A percentile compares a stretch with the other conserved stretches of the same genome.
Evolutionary conservation across 352 stramenopile genomes (phyloP).

Genomic region (Phytophthora sansomeana): DNA sequence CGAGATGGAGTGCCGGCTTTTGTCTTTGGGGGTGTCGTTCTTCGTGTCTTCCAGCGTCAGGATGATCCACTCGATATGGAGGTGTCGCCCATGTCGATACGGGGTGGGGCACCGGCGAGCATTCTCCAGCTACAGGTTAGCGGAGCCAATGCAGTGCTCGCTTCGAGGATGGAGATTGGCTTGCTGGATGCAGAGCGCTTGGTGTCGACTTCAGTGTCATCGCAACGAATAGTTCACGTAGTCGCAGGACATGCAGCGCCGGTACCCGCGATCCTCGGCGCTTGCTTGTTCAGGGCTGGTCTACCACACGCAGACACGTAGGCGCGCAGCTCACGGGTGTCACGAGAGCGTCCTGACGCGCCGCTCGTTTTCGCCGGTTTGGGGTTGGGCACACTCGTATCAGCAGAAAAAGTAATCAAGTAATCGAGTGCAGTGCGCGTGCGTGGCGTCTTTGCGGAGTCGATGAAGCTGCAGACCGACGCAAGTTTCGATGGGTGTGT

Average conservation of each 20-base stretch:
- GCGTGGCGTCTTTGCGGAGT: constrained; percentile 4
- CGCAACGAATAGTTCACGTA: not conserved
- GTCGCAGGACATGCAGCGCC: constrained; percentile 5
- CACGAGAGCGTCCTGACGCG: too few relatives aligned
- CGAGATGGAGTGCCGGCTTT: constrained; percentile 20
- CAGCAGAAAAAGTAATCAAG: constrained; percentile 11
- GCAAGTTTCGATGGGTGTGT: too few relatives aligned
- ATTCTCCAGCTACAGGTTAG: not conserved
- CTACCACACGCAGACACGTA: constrained; percentile 18
- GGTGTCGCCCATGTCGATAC: too few relatives aligned
- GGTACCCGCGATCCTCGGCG: constrained; percentile 1
- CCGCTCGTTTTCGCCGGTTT: constrained; percentile 5
- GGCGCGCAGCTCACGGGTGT: constrained; percentile 9
- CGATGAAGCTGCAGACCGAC: not conserved
- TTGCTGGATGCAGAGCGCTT: too few relatives aligned
- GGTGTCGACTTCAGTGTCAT: not conserved
- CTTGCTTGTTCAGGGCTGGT: constrained; percentile 16
- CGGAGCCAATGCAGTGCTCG: not conserved
- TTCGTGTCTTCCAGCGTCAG: constrained; percentile 1
- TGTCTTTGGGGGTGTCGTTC: constrained; percentile 7
- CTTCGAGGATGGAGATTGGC: not conserved
- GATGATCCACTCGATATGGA: not conserved
- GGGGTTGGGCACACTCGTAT: constrained; percentile 1
- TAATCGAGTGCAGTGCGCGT: too few relatives aligned
- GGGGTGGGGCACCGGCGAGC: too few relatives aligned